Conservation (phyloP, 371 early-diverging fungal genomes). For the Phascolomyces articulosus region DNA sequence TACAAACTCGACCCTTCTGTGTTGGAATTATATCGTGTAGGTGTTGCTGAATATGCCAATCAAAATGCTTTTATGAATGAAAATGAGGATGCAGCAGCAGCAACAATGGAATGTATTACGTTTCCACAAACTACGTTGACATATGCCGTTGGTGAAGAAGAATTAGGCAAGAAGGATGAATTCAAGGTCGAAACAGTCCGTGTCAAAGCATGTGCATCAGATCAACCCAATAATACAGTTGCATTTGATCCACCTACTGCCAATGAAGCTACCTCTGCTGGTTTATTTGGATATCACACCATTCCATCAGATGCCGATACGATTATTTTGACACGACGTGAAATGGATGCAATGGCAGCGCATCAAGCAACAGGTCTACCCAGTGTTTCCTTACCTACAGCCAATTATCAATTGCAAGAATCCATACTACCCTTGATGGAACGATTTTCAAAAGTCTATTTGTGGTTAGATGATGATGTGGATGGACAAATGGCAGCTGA, state of each 20-base stretch:
- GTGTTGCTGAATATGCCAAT: constrained; percentile 31
- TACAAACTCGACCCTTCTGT: constrained; percentile 27
- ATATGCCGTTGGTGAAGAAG: constrained; percentile 18
- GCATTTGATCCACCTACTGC: constrained; percentile 33
- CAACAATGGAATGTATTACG: constrained; percentile 29
- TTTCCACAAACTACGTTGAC: constrained; percentile 45
- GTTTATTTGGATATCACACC: constrained; percentile 72
- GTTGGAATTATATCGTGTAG: constrained; percentile 33
- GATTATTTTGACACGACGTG: constrained; percentile 61
- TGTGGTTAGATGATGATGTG: constrained; percentile 77
- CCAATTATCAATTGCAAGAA: constrained; percentile 64
- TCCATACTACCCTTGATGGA: constrained; percentile 64
- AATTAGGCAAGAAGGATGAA: background rate
- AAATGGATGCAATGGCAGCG: constrained; percentile 75
- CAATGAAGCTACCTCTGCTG: constrained; percentile 26
- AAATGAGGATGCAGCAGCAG: background rate
- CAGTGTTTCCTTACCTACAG: constrained; percentile 56
- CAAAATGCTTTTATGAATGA: constrained; percentile 13
- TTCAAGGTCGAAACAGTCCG: constrained; percentile 32
- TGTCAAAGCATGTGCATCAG: constrained; percentile 37
- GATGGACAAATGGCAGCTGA: constrained; percentile 65
- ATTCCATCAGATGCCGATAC: constrained; percentile 38
- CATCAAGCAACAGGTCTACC: constrained; percentile 72
- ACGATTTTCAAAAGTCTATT: constrained; percentile 63
- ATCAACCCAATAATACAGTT: constrained; percentile 14